Percentiles rank a stretch among this genome's conserved stretches.
Evolutionary conservation across 2,329 filamentous ascomycete genomes (phyloP).

Genomic region (Diaporthe australafricana): DNA sequence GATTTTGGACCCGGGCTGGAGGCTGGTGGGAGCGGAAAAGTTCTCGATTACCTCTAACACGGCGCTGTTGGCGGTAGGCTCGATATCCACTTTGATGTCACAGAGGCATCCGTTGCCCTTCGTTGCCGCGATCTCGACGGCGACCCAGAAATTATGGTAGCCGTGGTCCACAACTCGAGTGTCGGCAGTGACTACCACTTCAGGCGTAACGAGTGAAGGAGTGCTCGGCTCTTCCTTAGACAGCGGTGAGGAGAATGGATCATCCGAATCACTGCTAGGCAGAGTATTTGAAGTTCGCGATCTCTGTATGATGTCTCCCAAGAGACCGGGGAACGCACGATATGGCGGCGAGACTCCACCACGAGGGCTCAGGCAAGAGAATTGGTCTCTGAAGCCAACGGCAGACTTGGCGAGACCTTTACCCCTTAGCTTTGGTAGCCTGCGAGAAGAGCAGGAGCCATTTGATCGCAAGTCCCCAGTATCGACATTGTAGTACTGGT

Average conservation of each 20-base stretch:
- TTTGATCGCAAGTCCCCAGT: not conserved
- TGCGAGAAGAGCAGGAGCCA: constrained; percentile 10
- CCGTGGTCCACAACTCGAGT: constrained; percentile 25
- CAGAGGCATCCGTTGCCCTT: constrained; percentile 33
- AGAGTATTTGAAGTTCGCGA: constrained; percentile 14
- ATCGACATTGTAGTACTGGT: not conserved
- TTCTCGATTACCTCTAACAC: constrained; percentile 61
- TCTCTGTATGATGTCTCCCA: constrained; percentile 31
- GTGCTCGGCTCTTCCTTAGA: not conserved
- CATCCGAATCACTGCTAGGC: not conserved
- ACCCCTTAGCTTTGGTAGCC: constrained; percentile 14
- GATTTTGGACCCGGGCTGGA: constrained; percentile 56
- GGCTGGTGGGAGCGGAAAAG: constrained; percentile 55
- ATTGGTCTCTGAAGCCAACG: constrained; percentile 33
- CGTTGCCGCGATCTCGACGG: constrained; percentile 31
- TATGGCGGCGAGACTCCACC: constrained; percentile 18
- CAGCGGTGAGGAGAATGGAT: constrained; percentile 8
- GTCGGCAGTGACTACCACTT: constrained; percentile 33
- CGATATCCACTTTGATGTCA: constrained; percentile 30
- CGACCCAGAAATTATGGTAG: constrained; percentile 35
- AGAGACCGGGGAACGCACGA: constrained; percentile 29
- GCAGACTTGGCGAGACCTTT: constrained; percentile 25
- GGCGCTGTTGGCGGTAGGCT: constrained; percentile 37
- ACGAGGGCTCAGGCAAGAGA: constrained; percentile 15
- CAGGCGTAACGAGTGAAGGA: constrained; percentile 12